phyloP scores from a whole-genome alignment of 2,329 filamentous ascomycete species.

The Blastomyces parvus region DNA sequence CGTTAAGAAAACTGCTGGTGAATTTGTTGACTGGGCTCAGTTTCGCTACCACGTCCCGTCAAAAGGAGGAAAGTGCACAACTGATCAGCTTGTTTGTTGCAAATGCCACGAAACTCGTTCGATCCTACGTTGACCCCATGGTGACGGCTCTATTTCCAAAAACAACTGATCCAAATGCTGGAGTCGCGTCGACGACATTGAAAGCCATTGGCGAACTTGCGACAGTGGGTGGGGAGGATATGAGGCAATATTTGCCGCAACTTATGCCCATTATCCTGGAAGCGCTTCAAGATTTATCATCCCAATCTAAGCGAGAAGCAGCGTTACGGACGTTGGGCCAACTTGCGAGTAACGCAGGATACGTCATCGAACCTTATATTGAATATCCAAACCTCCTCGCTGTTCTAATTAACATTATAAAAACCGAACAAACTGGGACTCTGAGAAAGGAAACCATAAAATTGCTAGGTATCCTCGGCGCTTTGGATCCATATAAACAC shows the following conservation, averaged over 20 bases:
- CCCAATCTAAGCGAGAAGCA: slow-evolving; percentile 79
- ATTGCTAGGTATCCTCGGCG: slow-evolving; percentile 87
- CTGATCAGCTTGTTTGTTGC: slow-evolving; percentile 85
- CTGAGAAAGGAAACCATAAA: slow-evolving; percentile 93
- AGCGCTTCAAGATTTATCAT: slow-evolving; percentile 87
- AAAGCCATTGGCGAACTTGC: slow-evolving; percentile 91
- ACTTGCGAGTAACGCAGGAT: slow-evolving; percentile 89
- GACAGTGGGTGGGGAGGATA: slow-evolving; percentile 85
- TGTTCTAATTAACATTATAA: slow-evolving; percentile 86
- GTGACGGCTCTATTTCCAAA: slow-evolving; percentile 85
- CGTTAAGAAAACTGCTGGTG: slow-evolving; percentile 85
- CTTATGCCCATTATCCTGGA: slow-evolving; percentile 94
- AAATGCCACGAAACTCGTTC: slow-evolving; percentile 85
- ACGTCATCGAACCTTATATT: slow-evolving; percentile 91
- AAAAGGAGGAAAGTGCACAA: slow-evolving; percentile 93
- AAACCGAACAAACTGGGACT: slow-evolving; percentile 77
- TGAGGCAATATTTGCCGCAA: slow-evolving; percentile 80
- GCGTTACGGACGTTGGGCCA: slow-evolving; percentile 85
- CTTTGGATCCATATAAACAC: slow-evolving; percentile 91
- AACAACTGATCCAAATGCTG: slow-evolving; percentile 71
- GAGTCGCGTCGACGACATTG: slow-evolving; percentile 88
- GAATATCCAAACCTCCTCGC: slow-evolving; percentile 92
- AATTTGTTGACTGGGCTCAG: slow-evolving; percentile 94
- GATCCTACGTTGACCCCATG: slow-evolving; percentile 95
- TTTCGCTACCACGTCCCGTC: slow-evolving; percentile 85